These are phyloP conservation scores for Torulaspora delbrueckii DNA, from an alignment of 805 yeast species.

Conservation along the genomic window DNA sequence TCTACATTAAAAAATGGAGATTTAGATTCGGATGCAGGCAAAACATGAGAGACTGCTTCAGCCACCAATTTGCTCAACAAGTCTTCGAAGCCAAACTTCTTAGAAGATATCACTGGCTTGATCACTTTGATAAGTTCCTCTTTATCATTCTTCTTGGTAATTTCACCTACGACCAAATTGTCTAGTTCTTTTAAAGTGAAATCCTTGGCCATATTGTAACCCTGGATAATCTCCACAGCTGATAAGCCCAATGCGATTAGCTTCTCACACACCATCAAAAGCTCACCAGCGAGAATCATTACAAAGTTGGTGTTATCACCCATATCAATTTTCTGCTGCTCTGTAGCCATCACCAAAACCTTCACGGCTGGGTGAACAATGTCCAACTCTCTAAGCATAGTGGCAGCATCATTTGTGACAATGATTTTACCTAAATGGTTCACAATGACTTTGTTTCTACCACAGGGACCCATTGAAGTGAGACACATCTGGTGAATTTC, in stretches of 20 bases:
- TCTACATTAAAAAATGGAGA: constrained; percentile 71
- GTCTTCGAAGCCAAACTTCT: constrained; percentile 87
- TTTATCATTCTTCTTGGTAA: constrained; percentile 45
- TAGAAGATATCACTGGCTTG: constrained; percentile 85
- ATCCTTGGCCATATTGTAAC: constrained; percentile 81
- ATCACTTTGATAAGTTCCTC: constrained; percentile 64
- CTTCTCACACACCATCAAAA: constrained; percentile 81
- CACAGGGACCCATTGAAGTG: constrained; percentile 96
- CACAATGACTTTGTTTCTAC: constrained; percentile 92
- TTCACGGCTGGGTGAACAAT: constrained; percentile 97
- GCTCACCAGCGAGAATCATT: constrained; percentile 86
- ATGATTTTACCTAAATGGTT: constrained; percentile 81
- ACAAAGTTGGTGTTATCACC: constrained; percentile 96
- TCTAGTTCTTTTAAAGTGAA: constrained; percentile 68
- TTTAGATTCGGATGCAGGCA: constrained; percentile 45
- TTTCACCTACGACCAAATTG: constrained; percentile 52
- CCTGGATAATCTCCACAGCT: constrained; percentile 89
- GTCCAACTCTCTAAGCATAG: constrained; percentile 88
- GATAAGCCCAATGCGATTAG: constrained; percentile 78
- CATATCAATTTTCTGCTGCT: constrained; percentile 95
- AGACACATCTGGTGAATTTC: constrained; percentile 88
- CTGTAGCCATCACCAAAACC: constrained; percentile 89
- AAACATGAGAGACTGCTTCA: constrained; percentile 74
- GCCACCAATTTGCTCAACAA: constrained; percentile 69
- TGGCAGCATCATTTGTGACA: constrained; percentile 96